These are phyloP conservation scores for Globisporangium orthogonon DNA, from an alignment of 352 stramenopile genomes.

Conservation along the genomic window DNA sequence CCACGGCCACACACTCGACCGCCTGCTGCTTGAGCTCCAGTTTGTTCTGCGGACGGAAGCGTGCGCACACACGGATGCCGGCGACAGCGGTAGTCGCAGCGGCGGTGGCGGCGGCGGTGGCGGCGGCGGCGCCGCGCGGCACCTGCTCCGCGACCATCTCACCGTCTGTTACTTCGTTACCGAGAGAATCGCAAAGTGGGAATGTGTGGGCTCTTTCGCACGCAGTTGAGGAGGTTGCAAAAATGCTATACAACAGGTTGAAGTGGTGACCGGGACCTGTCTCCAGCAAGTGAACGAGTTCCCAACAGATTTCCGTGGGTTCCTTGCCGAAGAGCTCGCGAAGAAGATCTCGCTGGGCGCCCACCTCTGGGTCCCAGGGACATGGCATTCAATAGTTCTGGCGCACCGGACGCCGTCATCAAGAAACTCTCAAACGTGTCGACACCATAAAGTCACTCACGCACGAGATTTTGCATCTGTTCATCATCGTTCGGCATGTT, in stretches of 20 bases:
- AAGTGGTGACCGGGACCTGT: background rate
- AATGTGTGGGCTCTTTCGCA: background rate
- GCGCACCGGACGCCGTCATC: background rate
- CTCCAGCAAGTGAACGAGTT: background rate
- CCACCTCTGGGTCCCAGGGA: background rate
- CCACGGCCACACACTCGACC: slow-evolving; percentile 46
- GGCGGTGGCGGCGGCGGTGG: no score
- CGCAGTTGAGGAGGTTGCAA: background rate
- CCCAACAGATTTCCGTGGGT: background rate
- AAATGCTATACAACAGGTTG: background rate
- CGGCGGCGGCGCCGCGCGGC: no score
- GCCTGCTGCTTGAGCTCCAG: slow-evolving; percentile 65
- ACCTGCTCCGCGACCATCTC: background rate
- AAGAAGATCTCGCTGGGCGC: background rate
- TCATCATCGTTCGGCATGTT: background rate
- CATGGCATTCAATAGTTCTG: background rate
- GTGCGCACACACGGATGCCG: slow-evolving; percentile 64
- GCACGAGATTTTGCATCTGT: background rate
- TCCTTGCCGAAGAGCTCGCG: background rate
- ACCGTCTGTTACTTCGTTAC: background rate
- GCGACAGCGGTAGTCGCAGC: slow-evolving; percentile 1
- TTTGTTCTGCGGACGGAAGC: slow-evolving; percentile 75
- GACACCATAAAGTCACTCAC: background rate
- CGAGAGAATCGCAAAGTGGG: background rate
- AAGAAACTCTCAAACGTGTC: background rate